phyloP scores from a whole-genome alignment of 2,329 filamentous ascomycete species.

The Penicillium sp. region DNA sequence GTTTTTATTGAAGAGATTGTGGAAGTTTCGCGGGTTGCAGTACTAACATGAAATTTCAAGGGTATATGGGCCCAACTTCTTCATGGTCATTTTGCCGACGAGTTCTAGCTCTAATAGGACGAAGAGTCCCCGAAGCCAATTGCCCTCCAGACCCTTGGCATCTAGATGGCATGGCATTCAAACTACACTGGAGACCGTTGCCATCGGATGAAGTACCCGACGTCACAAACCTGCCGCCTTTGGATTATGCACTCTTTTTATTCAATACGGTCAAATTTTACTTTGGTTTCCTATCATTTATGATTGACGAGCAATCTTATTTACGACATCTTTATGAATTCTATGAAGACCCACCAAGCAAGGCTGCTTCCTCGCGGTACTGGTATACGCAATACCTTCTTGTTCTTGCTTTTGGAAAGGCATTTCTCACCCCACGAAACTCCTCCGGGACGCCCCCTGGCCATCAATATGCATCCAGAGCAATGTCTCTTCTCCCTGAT shows the following conservation, averaged over 20 bases:
- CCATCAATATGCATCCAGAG: slow-evolving; percentile 44
- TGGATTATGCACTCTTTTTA: slow-evolving; percentile 57
- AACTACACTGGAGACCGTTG: slow-evolving; percentile 34
- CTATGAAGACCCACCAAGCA: slow-evolving; percentile 40
- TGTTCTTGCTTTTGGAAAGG: slow-evolving; percentile 61
- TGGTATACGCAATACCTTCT: slow-evolving; percentile 61
- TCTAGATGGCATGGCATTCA: slow-evolving; percentile 37
- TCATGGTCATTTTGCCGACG: slow-evolving; percentile 44
- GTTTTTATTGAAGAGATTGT: neutral
- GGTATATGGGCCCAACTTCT: slow-evolving; percentile 43
- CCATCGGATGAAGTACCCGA: slow-evolving; percentile 33
- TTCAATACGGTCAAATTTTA: slow-evolving; percentile 63
- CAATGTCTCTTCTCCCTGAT: slow-evolving; percentile 47
- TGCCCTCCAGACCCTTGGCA: slow-evolving; percentile 37
- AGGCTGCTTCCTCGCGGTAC: slow-evolving; percentile 38
- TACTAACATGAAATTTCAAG: slow-evolving; percentile 18
- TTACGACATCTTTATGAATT: slow-evolving; percentile 44
- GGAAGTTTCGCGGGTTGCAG: neutral
- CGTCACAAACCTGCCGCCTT: slow-evolving; percentile 50
- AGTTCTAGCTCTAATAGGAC: slow-evolving; percentile 37
- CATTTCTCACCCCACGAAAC: slow-evolving; percentile 49
- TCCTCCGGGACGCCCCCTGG: slow-evolving; percentile 38
- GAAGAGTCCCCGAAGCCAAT: slow-evolving; percentile 37
- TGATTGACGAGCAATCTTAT: slow-evolving; percentile 58
- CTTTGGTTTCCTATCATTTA: slow-evolving; percentile 58